Evolutionary conservation across 768 basidiomycete species (phyloP).

Genomic region (Solioccasus polychromus): DNA sequence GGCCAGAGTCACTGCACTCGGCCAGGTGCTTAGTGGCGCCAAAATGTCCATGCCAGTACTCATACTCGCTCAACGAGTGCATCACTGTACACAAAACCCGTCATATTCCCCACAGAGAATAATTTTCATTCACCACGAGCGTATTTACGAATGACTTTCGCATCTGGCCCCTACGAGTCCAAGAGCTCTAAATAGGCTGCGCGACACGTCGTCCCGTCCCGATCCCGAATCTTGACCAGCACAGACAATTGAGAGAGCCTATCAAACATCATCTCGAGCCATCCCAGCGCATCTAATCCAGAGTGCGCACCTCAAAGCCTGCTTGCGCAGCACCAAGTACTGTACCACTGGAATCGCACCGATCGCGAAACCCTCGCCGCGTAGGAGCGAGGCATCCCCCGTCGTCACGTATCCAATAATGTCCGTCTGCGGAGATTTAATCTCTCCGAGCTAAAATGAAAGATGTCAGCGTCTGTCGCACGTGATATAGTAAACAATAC

Average conservation of each 20-base stretch:
- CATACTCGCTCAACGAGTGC: no score
- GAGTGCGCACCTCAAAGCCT: slow-evolving; percentile 37
- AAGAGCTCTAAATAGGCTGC: slow-evolving; percentile 45
- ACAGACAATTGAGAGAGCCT: slow-evolving; percentile 32
- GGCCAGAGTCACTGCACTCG: no score
- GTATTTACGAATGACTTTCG: no score
- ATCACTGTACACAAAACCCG: no score
- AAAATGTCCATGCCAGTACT: no score
- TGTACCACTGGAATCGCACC: slow-evolving; percentile 63
- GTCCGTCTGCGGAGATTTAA: slow-evolving; percentile 37
- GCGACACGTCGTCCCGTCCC: slow-evolving; percentile 52
- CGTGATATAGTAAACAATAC: slow-evolving; percentile 8
- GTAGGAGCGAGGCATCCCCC: slow-evolving; percentile 76
- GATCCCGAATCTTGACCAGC: slow-evolving; percentile 65
- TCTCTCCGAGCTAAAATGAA: slow-evolving; percentile 44
- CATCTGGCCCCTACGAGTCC: slow-evolving; percentile 16
- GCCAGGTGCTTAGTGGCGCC: no score
- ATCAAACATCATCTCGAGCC: neutral
- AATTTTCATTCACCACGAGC: no score
- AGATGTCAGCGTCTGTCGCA: neutral
- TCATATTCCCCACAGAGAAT: no score
- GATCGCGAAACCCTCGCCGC: slow-evolving; percentile 75
- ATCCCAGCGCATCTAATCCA: neutral
- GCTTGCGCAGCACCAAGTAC: slow-evolving; percentile 51
- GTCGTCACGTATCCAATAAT: slow-evolving; percentile 84